Percentiles rank a stretch among this genome's conserved stretches.
These are phyloP conservation scores for Pseudocercospora macadamiae DNA, from an alignment of 2,329 filamentous ascomycete species.

Conservation along the genomic window DNA sequence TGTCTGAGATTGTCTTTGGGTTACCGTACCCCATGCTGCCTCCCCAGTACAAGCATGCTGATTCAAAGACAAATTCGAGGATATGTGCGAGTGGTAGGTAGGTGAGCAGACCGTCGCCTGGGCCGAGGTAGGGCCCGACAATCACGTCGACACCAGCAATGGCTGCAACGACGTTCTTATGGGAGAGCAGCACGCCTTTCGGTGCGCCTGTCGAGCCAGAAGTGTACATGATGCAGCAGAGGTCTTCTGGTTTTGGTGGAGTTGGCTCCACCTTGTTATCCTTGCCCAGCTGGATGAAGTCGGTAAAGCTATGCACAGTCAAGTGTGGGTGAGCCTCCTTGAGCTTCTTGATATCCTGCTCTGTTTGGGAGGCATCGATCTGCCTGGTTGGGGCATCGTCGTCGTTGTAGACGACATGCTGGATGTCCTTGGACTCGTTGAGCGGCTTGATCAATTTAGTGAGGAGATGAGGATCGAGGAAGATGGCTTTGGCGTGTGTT, in stretches of 20 bases:
- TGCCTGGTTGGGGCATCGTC: constrained; percentile 42
- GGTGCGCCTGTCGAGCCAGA: constrained; percentile 87
- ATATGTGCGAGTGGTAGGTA: constrained; percentile 96
- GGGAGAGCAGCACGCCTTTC: constrained; percentile 84
- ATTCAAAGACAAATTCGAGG: constrained; percentile 94
- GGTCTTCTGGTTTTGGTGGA: constrained; percentile 72
- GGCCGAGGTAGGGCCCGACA: constrained; percentile 76
- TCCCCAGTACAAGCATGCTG: constrained; percentile 84
- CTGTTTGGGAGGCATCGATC: constrained; percentile 47
- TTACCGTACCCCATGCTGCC: constrained; percentile 93
- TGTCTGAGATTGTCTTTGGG: constrained; percentile 83
- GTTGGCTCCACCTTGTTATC: constrained; percentile 71
- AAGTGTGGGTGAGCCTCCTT: constrained; percentile 57
- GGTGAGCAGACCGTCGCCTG: constrained; percentile 78
- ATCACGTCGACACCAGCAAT: constrained; percentile 79
- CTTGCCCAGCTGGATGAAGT: constrained; percentile 58
- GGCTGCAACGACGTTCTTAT: constrained; percentile 77
- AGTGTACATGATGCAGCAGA: constrained; percentile 81
- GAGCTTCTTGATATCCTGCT: constrained; percentile 58
- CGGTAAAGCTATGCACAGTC: constrained; percentile 59
- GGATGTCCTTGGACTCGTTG: constrained; percentile 58
- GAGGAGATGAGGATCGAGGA: constrained; percentile 77
- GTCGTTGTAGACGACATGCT: constrained; percentile 63
- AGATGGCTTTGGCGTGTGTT: constrained; percentile 80
- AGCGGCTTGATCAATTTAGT: constrained; percentile 57